These are phyloP conservation scores for Aureobasidium musti DNA, from an alignment of 2,329 filamentous ascomycete species.

Conservation along the genomic window DNA sequence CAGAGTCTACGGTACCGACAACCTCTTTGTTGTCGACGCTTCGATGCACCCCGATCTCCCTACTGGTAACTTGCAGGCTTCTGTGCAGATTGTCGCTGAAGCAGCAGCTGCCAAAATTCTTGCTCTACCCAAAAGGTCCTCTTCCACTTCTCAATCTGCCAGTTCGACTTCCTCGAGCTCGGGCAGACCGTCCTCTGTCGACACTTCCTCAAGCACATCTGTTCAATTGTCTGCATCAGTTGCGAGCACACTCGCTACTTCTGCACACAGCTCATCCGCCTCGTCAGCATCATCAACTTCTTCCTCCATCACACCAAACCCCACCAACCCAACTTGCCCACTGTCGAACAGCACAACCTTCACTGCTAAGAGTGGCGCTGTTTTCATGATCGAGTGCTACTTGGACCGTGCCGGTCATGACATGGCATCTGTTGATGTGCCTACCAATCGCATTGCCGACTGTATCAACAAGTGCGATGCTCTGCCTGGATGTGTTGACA, in stretches of 20 bases:
- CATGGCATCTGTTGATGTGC: constrained; percentile 16
- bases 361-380: constrained; percentile 6
- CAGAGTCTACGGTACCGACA: constrained; percentile 56
- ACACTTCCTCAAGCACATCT: background rate
- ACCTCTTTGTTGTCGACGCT: constrained; percentile 56
- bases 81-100: constrained; percentile 64
- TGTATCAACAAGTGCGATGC: constrained; percentile 27
- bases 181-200: background rate
- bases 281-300: background rate
- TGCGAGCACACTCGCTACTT: background rate
- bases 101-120: constrained; percentile 54
- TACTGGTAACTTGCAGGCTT: constrained; percentile 65
- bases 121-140: background rate
- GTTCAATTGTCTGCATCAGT: background rate
- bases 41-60: constrained; percentile 67
- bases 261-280: background rate
- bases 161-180: background rate
- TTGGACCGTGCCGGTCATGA: constrained; percentile 29
- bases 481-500: constrained; percentile 24
- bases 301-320: background rate
- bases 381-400: constrained; percentile 27
- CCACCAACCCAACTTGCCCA: constrained; percentile 18
- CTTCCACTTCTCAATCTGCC: background rate
- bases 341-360: background rate
- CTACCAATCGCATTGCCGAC: constrained; percentile 23